These are phyloP conservation scores for Candida boidinii DNA, from an alignment of 805 yeast species.

Conservation along the genomic window DNA sequence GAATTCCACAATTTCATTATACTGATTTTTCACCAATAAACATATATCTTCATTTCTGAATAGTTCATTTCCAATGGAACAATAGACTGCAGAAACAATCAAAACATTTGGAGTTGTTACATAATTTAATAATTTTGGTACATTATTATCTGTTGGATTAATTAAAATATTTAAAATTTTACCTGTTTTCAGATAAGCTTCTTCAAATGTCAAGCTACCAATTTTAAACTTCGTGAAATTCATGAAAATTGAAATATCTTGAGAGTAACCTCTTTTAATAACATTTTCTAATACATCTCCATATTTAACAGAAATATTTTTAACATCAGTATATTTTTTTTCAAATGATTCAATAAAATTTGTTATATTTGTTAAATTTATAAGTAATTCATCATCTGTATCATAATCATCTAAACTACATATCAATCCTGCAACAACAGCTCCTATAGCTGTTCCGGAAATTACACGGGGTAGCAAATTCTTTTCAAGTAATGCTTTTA, in stretches of 20 bases:
- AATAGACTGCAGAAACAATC: slow-evolving; percentile 83
- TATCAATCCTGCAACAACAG: slow-evolving; percentile 80
- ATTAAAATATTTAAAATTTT: slow-evolving; percentile 77
- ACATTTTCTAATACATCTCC: slow-evolving; percentile 72
- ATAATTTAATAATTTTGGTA: slow-evolving; percentile 74
- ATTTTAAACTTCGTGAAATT: slow-evolving; percentile 68
- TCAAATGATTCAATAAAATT: slow-evolving; percentile 18
- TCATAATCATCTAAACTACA: slow-evolving; percentile 69
- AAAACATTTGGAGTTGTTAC: slow-evolving; percentile 90
- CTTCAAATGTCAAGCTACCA: slow-evolving; percentile 87
- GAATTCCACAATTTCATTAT: slow-evolving; percentile 27
- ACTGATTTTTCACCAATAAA: too few relatives aligned
- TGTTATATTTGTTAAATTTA: slow-evolving; percentile 19
- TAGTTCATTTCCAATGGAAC: slow-evolving; percentile 71
- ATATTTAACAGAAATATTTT: slow-evolving; percentile 17
- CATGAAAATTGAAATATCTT: slow-evolving; percentile 72
- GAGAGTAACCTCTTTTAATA: slow-evolving; percentile 73
- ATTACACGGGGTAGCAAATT: slow-evolving; percentile 76
- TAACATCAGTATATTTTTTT: not conserved
- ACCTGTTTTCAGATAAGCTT: slow-evolving; percentile 75
- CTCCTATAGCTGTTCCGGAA: slow-evolving; percentile 91
- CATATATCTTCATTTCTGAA: too few relatives aligned
- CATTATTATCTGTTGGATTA: slow-evolving; percentile 64
- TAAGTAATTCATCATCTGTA: slow-evolving; percentile 54
- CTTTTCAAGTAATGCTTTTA: slow-evolving; percentile 69